Evolutionary conservation across 2,329 filamentous ascomycete species (phyloP).

Genomic region (Pseudogymnoascus sp.): DNA sequence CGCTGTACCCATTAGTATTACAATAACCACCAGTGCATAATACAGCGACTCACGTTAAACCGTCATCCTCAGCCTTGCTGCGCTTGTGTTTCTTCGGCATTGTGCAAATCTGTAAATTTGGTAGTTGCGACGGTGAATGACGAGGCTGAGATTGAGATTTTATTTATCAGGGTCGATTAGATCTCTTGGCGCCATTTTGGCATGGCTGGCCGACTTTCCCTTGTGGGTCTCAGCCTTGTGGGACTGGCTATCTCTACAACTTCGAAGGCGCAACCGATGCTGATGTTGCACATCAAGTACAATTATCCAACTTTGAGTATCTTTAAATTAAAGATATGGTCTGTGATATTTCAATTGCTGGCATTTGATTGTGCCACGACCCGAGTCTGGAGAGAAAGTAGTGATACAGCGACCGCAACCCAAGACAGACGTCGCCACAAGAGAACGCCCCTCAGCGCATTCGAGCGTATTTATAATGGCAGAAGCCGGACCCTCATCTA

Average conservation of each 20-base stretch:
- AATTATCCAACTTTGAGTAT: not conserved
- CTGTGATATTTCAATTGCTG: not conserved
- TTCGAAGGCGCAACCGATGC: not conserved
- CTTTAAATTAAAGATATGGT: not conserved
- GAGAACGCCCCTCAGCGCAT: not conserved
- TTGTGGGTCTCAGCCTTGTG: constrained; percentile 4
- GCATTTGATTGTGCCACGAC: not conserved
- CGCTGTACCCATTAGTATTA: constrained; percentile 19
- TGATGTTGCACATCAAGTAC: not conserved
- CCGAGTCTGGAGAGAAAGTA: not conserved
- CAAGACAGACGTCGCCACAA: not conserved
- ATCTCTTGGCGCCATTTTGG: constrained; percentile 2
- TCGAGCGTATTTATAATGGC: not conserved
- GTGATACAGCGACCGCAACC: not conserved
- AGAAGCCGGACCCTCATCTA: not conserved
- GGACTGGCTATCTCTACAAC: not conserved
- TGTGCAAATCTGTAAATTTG: constrained; percentile 17
- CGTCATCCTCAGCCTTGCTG: constrained; percentile 46
- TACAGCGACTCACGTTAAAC: constrained; percentile 41
- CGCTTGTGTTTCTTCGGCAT: constrained; percentile 90
- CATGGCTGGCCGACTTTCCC: constrained; percentile 2
- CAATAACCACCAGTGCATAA: not conserved
- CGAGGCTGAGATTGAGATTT: constrained; percentile 8
- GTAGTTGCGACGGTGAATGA: constrained; percentile 8
- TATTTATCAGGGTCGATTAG: constrained; percentile 8